These are phyloP conservation scores for Zychaea mexicana DNA, from an alignment of 371 early-diverging fungal species.

Conservation along the genomic window DNA sequence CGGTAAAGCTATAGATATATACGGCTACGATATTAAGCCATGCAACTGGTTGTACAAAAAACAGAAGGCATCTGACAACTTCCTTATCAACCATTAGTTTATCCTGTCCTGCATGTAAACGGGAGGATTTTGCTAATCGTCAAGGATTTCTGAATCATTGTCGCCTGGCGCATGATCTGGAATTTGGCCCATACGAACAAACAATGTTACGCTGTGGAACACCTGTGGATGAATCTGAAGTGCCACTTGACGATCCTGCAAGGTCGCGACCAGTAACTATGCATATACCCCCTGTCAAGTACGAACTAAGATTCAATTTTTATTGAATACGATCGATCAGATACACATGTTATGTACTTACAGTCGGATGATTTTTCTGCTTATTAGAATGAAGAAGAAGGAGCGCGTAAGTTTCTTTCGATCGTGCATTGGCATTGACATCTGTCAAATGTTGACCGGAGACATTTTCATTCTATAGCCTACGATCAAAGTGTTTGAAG, in stretches of 20 bases:
- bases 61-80: too few species aligned
- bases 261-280: slow-evolving; percentile 39
- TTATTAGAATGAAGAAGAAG: too few species aligned
- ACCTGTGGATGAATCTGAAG: slow-evolving; percentile 65
- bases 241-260: slow-evolving; percentile 61
- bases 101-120: slow-evolving; percentile 59
- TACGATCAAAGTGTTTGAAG: slow-evolving; percentile 72
- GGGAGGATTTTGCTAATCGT: slow-evolving; percentile 70
- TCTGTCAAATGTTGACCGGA: too few species aligned
- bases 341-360: background rate
- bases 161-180: slow-evolving; percentile 67
- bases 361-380: too few species aligned
- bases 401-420: slow-evolving; percentile 29
- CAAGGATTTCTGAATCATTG: slow-evolving; percentile 86
- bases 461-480: slow-evolving; percentile 42
- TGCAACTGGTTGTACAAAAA: too few species aligned
- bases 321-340: too few species aligned
- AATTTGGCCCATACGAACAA: slow-evolving; percentile 73
- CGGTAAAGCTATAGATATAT: too few species aligned
- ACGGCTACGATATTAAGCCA: too few species aligned
- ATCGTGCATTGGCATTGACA: too few species aligned
- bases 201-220: slow-evolving; percentile 70
- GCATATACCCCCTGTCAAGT: slow-evolving; percentile 20
- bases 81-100: too few species aligned
- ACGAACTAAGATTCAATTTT: too few species aligned